Conservation (phyloP, 192 early-diverging fungal species). For the Coemansia sp. region DNA sequence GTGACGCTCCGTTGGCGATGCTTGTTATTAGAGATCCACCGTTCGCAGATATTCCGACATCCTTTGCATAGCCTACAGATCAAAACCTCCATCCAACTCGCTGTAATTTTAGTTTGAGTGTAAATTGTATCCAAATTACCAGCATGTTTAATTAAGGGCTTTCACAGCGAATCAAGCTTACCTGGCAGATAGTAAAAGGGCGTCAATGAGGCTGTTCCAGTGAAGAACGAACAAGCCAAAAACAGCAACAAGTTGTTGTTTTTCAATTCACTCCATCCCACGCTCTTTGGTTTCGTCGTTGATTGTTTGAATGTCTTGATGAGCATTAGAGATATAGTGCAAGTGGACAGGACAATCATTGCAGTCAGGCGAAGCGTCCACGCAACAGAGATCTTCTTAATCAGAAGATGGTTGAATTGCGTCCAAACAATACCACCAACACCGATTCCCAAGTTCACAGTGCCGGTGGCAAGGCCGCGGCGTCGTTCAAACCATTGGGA, state of each 20-base stretch:
- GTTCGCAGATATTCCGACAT: slow-evolving; percentile 35
- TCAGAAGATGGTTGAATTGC: slow-evolving; percentile 59
- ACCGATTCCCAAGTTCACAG: slow-evolving; percentile 65
- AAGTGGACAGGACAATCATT: slow-evolving; percentile 39
- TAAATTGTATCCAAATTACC: too few relatives aligned
- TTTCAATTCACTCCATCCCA: slow-evolving; percentile 19
- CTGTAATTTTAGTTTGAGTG: neutral
- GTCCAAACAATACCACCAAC: slow-evolving; percentile 69
- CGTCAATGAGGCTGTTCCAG: slow-evolving; percentile 40
- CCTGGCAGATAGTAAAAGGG: slow-evolving; percentile 55
- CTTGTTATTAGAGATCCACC: slow-evolving; percentile 42
- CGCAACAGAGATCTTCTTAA: slow-evolving; percentile 54
- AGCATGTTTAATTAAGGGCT: too few relatives aligned
- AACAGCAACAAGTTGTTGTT: slow-evolving; percentile 33
- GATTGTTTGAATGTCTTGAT: slow-evolving; percentile 34
- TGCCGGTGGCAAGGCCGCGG: slow-evolving; percentile 59
- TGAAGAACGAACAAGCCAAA: slow-evolving; percentile 37
- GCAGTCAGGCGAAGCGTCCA: slow-evolving; percentile 67
- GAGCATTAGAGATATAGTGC: slow-evolving; percentile 29
- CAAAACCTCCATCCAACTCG: neutral
- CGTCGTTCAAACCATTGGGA: slow-evolving; percentile 62
- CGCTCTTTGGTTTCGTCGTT: neutral
- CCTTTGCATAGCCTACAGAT: slow-evolving; percentile 31
- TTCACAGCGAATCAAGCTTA: slow-evolving; percentile 9
- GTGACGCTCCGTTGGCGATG: slow-evolving; percentile 47